phyloP scores from a whole-genome alignment of 129 eudicot genomes.

The Mikania micrantha region DNA sequence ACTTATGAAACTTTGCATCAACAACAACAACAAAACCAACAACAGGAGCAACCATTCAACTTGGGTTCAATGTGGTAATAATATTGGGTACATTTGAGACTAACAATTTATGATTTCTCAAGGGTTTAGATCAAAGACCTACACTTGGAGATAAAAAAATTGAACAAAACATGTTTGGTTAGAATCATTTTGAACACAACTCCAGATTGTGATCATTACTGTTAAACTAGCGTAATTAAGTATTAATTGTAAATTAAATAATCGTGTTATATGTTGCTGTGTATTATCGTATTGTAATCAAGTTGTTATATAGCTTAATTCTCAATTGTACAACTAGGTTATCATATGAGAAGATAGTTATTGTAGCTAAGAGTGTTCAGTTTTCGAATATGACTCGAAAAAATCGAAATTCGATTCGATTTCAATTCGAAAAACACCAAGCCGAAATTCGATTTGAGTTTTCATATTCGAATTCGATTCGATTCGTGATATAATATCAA shows the following conservation, averaged over 20 bases:
- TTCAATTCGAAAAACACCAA: too few relatives aligned
- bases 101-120: slow-evolving; percentile 25
- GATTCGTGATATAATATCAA: too few relatives aligned
- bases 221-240: slow-evolving; percentile 15
- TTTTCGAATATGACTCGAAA: too few relatives aligned
- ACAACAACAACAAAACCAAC: slow-evolving; percentile 15
- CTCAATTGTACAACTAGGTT: slow-evolving; percentile 20
- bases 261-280: not conserved
- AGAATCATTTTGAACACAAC: slow-evolving; percentile 5
- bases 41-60: slow-evolving; percentile 63
- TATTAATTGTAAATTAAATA: slow-evolving; percentile 17
- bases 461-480: too few relatives aligned
- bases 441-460: too few relatives aligned
- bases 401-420: too few relatives aligned
- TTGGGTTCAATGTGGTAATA: slow-evolving; percentile 77
- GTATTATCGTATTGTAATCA: slow-evolving; percentile 12
- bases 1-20: slow-evolving; percentile 34
- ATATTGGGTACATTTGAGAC: slow-evolving; percentile 8
- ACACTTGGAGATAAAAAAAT: not conserved
- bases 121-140: slow-evolving; percentile 16
- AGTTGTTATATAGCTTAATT: not conserved
- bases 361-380: too few relatives aligned
- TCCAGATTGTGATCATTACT: slow-evolving; percentile 14
- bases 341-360: not conserved
- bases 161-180: slow-evolving; percentile 12